Evolutionary conservation across 2,329 filamentous ascomycete genomes (phyloP).

Genomic region (Ophiocordyceps camponoti-floridani): DNA sequence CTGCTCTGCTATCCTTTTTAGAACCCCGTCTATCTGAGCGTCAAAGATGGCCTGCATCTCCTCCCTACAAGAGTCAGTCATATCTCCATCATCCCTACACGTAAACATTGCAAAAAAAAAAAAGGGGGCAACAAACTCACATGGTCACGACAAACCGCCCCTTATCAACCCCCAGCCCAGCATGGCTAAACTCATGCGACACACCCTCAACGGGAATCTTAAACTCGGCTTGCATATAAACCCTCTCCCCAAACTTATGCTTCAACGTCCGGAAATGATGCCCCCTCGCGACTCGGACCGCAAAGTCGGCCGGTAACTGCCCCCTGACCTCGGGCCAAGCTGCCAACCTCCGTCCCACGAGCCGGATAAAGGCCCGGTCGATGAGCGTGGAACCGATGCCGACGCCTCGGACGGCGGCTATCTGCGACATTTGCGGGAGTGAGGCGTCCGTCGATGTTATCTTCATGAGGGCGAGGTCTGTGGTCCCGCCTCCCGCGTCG

Average conservation of each 20-base stretch:
- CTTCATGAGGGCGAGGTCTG: conserved; percentile 25
- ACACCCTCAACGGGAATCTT: conserved; percentile 25
- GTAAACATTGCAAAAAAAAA: too few relatives aligned
- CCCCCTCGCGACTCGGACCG: conserved; percentile 17
- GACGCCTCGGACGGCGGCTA: conserved; percentile 22
- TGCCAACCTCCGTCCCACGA: conserved; percentile 19
- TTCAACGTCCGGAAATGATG: conserved; percentile 19
- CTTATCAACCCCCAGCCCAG: conserved; percentile 17
- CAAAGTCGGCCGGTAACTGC: conserved; percentile 17
- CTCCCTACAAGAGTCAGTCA: conserved; percentile 9
- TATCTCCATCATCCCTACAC: neutral
- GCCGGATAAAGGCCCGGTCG: conserved; percentile 20
- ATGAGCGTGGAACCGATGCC: conserved; percentile 28
- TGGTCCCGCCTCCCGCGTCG: conserved; percentile 27
- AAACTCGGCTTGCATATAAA: conserved; percentile 20
- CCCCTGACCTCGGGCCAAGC: conserved; percentile 15
- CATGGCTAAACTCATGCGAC: conserved; percentile 19
- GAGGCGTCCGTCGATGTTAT: conserved; percentile 12
- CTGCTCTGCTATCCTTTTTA: conserved; percentile 19
- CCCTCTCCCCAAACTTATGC: conserved; percentile 25
- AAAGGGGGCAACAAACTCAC: conserved; percentile 8
- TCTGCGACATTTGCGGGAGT: conserved; percentile 14
- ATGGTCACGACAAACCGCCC: conserved; percentile 21
- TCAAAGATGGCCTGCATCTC: conserved; percentile 26
- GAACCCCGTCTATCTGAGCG: conserved; percentile 19